Percentiles rank a stretch among this genome's conserved stretches.
Evolutionary conservation across 2,329 filamentous ascomycete genomes (phyloP).

Genomic region (Neofusicoccum umdonicola): DNA sequence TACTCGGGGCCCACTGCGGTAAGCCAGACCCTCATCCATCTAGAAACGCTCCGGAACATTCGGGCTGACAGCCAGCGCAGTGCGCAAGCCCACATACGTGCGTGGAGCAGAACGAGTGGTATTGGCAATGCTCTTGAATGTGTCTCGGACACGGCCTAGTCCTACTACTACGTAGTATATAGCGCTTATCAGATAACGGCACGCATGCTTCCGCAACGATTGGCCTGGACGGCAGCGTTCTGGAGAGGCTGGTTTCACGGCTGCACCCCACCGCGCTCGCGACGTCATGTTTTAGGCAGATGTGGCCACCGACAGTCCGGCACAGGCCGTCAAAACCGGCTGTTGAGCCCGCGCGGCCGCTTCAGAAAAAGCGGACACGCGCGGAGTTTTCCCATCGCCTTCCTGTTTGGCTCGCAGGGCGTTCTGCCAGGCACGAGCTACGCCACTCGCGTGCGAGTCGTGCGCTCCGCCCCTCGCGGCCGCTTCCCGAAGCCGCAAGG

Average conservation of each 20-base stretch:
- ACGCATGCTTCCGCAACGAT: background rate
- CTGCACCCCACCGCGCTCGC: background rate
- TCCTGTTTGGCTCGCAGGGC: background rate
- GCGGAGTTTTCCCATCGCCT: background rate
- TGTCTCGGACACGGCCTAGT: background rate
- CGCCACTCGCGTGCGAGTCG: background rate
- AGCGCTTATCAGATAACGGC: background rate
- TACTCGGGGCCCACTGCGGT: slow-evolving; percentile 4
- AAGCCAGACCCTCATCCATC: background rate
- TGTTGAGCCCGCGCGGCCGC: background rate
- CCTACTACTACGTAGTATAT: background rate
- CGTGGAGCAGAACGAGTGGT: background rate
- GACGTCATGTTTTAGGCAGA: background rate
- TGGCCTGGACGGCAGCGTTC: background rate
- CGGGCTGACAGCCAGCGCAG: background rate
- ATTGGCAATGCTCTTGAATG: background rate
- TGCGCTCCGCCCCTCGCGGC: background rate
- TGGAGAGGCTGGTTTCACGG: background rate
- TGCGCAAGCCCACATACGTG: background rate
- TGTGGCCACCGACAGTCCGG: background rate
- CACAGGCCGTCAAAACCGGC: background rate
- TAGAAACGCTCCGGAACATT: slow-evolving; percentile 1
- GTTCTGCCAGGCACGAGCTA: slow-evolving; percentile 8
- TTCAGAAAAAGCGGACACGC: slow-evolving; percentile 6
- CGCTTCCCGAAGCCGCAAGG: background rate